These are phyloP conservation scores for Elsinoe perseae DNA, from an alignment of 2,329 filamentous ascomycete species.

Conservation along the genomic window DNA sequence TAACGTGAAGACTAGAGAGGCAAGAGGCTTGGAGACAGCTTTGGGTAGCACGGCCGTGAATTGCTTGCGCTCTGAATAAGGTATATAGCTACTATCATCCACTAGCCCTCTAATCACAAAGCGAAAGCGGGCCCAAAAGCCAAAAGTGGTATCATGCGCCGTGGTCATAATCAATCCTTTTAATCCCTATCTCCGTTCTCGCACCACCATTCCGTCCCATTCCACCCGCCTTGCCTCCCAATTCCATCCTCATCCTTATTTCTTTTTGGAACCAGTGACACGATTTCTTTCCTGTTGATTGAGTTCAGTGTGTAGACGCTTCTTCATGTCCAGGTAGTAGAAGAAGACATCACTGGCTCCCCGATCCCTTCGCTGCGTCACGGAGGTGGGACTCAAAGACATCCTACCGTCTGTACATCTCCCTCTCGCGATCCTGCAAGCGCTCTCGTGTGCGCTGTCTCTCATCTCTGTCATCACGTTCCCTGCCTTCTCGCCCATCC, in stretches of 20 bases:
- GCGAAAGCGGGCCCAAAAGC: background rate
- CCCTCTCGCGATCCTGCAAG: slow-evolving; percentile 31
- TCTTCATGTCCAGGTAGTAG: too few species aligned
- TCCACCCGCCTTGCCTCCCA: background rate
- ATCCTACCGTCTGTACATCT: slow-evolving; percentile 26
- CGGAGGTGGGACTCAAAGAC: background rate
- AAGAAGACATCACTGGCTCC: background rate
- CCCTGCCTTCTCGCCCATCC: slow-evolving; percentile 10
- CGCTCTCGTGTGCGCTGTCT: slow-evolving; percentile 25
- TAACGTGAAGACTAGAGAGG: background rate
- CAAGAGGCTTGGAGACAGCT: too few species aligned
- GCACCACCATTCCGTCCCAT: background rate
- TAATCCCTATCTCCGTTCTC: too few species aligned
- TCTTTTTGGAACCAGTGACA: too few species aligned
- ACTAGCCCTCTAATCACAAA: background rate
- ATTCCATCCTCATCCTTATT: background rate
- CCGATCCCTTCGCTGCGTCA: background rate
- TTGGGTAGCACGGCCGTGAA: background rate
- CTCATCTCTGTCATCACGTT: slow-evolving; percentile 12
- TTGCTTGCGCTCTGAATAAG: background rate
- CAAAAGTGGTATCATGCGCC: slow-evolving; percentile 1
- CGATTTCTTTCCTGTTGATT: too few species aligned
- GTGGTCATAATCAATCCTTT: background rate
- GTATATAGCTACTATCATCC: background rate
- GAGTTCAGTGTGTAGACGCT: too few species aligned